Evolutionary conservation across 129 eudicot species (phyloP).

Genomic region (Lonicera japonica): DNA sequence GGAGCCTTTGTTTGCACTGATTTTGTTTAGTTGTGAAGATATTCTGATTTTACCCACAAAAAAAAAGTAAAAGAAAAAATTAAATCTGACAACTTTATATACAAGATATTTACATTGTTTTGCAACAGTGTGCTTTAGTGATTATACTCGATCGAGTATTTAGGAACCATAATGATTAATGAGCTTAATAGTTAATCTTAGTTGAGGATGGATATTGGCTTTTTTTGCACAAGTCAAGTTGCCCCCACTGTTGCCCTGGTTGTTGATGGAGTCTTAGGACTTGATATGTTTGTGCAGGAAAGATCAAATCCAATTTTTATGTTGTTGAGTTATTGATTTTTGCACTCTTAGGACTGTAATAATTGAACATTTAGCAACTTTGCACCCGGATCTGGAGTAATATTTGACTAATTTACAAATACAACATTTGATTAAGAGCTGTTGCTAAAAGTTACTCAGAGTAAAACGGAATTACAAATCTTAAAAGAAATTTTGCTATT

Average conservation of each 20-base stretch:
- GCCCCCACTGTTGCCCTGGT: background rate
- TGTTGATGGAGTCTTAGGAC: slow-evolving; percentile 4
- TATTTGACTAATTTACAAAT: too few species aligned
- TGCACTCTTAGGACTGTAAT: too few species aligned
- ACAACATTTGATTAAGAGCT: too few species aligned
- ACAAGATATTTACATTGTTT: background rate
- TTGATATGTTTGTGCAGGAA: background rate
- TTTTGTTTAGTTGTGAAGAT: too few species aligned
- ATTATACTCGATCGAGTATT: background rate
- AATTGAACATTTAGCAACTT: background rate
- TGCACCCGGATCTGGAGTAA: too few species aligned
- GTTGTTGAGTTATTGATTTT: background rate
- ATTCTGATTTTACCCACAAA: too few species aligned
- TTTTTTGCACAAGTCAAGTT: background rate
- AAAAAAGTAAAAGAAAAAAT: slow-evolving; percentile 3
- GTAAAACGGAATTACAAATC: background rate
- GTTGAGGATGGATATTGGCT: background rate
- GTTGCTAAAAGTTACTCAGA: background rate
- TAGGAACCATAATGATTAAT: background rate
- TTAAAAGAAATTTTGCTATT: background rate
- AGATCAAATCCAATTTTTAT: background rate
- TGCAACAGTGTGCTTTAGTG: background rate
- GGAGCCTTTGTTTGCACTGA: too few species aligned
- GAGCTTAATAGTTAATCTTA: too few species aligned
- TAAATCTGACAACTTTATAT: background rate